Conservation (phyloP, 1,284 basidiomycete species). For the Phylloboletellus chloephorus region DNA sequence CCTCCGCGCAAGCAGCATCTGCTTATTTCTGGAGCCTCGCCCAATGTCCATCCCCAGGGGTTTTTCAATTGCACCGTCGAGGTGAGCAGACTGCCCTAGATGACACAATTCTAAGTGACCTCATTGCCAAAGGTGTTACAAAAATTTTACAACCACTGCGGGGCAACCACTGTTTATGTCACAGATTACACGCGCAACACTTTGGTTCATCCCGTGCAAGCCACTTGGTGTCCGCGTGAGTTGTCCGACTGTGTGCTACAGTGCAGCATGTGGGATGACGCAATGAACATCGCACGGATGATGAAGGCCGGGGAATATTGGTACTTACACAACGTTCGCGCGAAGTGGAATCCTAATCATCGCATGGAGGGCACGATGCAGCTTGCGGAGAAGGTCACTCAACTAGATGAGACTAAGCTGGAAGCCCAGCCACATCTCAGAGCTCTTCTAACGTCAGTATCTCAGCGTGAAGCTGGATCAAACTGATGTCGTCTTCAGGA, state of each 20-base stretch:
- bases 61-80: conserved; percentile 68
- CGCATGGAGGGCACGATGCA: conserved; percentile 50
- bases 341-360: conserved; percentile 37
- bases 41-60: conserved; percentile 40
- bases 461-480: neutral
- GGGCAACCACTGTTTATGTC: conserved; percentile 50
- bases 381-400: conserved; percentile 40
- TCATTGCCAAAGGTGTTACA: conserved; percentile 42
- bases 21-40: conserved; percentile 47
- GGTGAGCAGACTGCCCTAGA: conserved; percentile 34
- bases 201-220: conserved; percentile 29
- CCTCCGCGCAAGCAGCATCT: conserved; percentile 37
- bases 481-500: conserved; percentile 35
- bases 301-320: conserved; percentile 52
- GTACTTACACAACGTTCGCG: conserved; percentile 50
- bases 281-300: conserved; percentile 35
- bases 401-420: conserved; percentile 39
- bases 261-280: conserved; percentile 54
- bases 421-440: conserved; percentile 37
- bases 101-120: neutral
- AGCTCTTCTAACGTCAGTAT: conserved; percentile 49
- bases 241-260: conserved; percentile 44
- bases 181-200: conserved; percentile 60
- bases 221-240: conserved; percentile 44
- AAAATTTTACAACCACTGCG: conserved; percentile 34